Percentiles rank a stretch among this genome's conserved stretches.
These are phyloP conservation scores for Infundibulicybe gibba DNA, from an alignment of 768 basidiomycete species.

Conservation along the genomic window DNA sequence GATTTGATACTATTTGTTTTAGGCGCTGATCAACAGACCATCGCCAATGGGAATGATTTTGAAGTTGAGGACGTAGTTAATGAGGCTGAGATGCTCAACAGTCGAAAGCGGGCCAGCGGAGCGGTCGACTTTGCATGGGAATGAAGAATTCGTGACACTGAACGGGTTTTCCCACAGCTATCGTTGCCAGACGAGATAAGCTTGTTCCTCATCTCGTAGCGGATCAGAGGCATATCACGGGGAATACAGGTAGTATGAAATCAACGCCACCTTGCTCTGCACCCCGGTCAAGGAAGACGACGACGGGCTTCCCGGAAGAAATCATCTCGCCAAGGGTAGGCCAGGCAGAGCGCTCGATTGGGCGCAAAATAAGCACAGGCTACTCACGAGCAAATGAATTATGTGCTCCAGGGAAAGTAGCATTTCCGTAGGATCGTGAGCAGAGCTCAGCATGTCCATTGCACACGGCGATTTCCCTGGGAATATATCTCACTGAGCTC, in stretches of 20 bases:
- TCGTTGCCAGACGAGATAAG: neutral
- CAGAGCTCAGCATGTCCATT: no score
- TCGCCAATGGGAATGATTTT: conserved; percentile 22
- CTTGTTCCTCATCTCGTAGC: neutral
- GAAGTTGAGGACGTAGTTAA: conserved; percentile 41
- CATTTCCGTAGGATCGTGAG: no score
- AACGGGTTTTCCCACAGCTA: conserved; percentile 42
- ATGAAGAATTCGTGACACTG: conserved; percentile 28
- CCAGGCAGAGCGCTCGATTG: conserved; percentile 30
- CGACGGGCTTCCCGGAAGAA: conserved; percentile 23
- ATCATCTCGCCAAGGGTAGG: conserved; percentile 47
- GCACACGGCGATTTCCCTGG: no score
- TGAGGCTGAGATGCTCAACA: conserved; percentile 34
- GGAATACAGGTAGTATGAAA: conserved; percentile 37
- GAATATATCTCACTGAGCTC: no score
- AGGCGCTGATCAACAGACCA: conserved; percentile 20
- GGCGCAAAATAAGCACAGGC: neutral
- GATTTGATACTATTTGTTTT: conserved; percentile 23
- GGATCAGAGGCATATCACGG: conserved; percentile 21
- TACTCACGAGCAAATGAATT: no score
- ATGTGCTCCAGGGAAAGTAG: no score
- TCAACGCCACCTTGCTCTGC: conserved; percentile 22
- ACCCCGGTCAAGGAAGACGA: conserved; percentile 45
- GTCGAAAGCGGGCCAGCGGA: conserved; percentile 28
- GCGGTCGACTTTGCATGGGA: conserved; percentile 38